phyloP scores from a whole-genome alignment of 116 monocot genomes.

The Zostera marina region DNA sequence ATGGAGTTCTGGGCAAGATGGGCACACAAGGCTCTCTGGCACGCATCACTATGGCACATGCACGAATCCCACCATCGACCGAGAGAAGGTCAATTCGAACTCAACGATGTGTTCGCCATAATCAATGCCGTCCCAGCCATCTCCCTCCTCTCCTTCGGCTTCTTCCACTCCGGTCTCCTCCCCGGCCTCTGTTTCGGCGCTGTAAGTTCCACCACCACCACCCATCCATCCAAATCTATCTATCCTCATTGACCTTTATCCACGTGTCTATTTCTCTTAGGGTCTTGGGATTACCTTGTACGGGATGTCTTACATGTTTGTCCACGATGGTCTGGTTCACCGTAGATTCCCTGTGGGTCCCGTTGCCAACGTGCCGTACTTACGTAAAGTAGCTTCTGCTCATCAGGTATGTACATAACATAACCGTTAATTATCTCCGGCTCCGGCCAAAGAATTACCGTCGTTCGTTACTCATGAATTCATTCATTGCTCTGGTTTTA shows the following conservation, averaged over 20 bases:
- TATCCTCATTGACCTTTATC: not conserved
- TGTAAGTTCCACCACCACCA: slow-evolving; percentile 22
- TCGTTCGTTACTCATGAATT: not conserved
- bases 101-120: slow-evolving; percentile 95
- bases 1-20: slow-evolving; percentile 97
- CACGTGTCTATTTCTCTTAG: slow-evolving; percentile 25
- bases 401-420: slow-evolving; percentile 30
- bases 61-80: slow-evolving; percentile 94
- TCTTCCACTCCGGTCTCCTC: slow-evolving; percentile 69
- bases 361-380: slow-evolving; percentile 72
- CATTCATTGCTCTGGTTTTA: slow-evolving; percentile 6
- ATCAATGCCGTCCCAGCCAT: slow-evolving; percentile 85
- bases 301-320: slow-evolving; percentile 94
- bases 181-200: slow-evolving; percentile 93
- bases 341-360: slow-evolving; percentile 82
- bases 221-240: no score
- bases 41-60: slow-evolving; percentile 92
- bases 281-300: slow-evolving; percentile 82
- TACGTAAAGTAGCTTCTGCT: slow-evolving; percentile 61
- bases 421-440: not conserved
- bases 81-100: slow-evolving; percentile 84
- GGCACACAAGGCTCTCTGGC: slow-evolving; percentile 78
- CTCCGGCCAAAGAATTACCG: not conserved
- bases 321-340: slow-evolving; percentile 87
- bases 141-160: slow-evolving; percentile 58